Evolutionary conservation across 176 grass and related monocot species (phyloP).

Genomic region (Oryza longistaminata): DNA sequence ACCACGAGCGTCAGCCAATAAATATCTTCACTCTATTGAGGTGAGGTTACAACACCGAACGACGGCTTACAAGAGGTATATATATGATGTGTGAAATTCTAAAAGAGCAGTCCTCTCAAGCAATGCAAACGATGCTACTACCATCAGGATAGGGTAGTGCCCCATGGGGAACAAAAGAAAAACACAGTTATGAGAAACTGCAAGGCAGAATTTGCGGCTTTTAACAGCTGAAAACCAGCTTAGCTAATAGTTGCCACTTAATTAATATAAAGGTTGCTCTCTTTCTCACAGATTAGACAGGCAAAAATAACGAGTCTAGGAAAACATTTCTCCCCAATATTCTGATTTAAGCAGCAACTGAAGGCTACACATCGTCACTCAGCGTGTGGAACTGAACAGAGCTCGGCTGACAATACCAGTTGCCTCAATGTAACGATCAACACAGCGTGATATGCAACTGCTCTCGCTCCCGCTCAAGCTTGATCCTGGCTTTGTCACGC

Average conservation of each 20-base stretch:
- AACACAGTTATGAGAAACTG: neutral
- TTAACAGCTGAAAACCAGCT: neutral
- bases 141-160: too few species aligned
- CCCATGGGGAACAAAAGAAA: too few species aligned
- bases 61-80: too few species aligned
- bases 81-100: too few species aligned
- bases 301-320: neutral
- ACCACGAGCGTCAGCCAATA: too few species aligned
- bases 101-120: too few species aligned
- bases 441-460: constrained; percentile 80
- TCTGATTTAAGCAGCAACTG: neutral
- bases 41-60: too few species aligned
- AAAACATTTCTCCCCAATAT: neutral
- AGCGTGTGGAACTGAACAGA: constrained; percentile 65
- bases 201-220: neutral
- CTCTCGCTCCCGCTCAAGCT: constrained; percentile 82
- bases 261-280: neutral
- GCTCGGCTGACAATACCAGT: constrained; percentile 63
- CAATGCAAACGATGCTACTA: too few species aligned
- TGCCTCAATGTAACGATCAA: constrained; percentile 87
- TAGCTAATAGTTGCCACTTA: neutral
- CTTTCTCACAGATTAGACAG: neutral
- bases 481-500: constrained; percentile 82
- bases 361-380: neutral
- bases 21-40: too few species aligned